Conservation (phyloP, 1,284 basidiomycete species). For the Irpex rosettiformis region DNA sequence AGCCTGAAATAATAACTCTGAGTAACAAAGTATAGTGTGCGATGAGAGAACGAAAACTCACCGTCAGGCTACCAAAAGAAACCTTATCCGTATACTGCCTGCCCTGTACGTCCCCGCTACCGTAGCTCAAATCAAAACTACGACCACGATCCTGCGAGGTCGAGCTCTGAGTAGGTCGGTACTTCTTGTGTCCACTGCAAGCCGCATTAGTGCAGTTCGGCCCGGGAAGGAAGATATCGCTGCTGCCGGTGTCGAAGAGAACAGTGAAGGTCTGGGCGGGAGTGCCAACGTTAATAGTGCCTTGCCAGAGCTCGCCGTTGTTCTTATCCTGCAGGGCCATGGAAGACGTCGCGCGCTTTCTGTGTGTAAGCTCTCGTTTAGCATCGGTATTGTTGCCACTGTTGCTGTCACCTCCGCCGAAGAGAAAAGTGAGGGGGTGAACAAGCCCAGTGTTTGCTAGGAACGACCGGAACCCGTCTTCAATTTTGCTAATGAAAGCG, state of each 20-base stretch:
- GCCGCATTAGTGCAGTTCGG: conserved; percentile 26
- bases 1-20: too few relatives aligned
- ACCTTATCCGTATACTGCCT: conserved; percentile 32
- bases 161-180: conserved; percentile 27
- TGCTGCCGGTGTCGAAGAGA: conserved; percentile 31
- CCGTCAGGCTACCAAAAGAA: conserved; percentile 13
- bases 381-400: background rate
- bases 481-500: conserved; percentile 8
- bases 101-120: conserved; percentile 29
- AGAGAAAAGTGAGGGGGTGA: conserved; percentile 1
- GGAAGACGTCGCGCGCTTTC: background rate
- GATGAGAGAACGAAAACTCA: conserved; percentile 2
- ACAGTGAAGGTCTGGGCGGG: conserved; percentile 24
- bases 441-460: conserved; percentile 10
- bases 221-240: conserved; percentile 39
- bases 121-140: conserved; percentile 26
- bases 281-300: conserved; percentile 38
- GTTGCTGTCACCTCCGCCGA: background rate
- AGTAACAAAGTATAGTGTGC: background rate
- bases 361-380: background rate
- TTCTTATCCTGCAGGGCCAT: conserved; percentile 22
- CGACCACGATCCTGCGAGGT: conserved; percentile 22
- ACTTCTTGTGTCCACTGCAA: conserved; percentile 34
- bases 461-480: conserved; percentile 11
- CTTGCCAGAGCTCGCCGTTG: conserved; percentile 33